These are phyloP conservation scores for Xylariaceae sp. DNA, from an alignment of 2,329 filamentous ascomycete genomes.

Conservation along the genomic window DNA sequence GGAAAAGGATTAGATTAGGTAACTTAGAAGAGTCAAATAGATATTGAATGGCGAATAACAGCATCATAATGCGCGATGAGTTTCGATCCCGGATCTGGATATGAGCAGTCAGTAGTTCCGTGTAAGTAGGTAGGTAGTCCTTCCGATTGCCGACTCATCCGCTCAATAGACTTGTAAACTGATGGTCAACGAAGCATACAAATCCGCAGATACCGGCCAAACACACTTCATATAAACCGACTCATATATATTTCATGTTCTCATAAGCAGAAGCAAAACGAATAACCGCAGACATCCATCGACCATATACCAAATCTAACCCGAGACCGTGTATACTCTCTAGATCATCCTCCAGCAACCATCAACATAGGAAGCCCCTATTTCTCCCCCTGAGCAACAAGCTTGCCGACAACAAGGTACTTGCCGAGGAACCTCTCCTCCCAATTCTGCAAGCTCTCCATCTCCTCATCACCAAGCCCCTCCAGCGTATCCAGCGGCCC, in stretches of 20 bases:
- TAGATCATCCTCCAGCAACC: too few relatives aligned
- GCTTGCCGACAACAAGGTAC: constrained; percentile 86
- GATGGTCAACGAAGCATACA: too few relatives aligned
- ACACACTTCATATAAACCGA: neutral
- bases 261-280: neutral
- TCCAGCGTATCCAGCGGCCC: constrained; percentile 73
- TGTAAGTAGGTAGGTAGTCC: too few relatives aligned
- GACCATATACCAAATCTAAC: neutral
- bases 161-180: too few relatives aligned
- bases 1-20: too few relatives aligned
- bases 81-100: neutral
- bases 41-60: too few relatives aligned
- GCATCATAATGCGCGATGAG: neutral
- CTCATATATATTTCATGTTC: neutral
- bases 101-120: too few relatives aligned
- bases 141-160: too few relatives aligned
- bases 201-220: neutral
- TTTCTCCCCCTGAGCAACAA: constrained; percentile 51
- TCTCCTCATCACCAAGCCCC: constrained; percentile 66
- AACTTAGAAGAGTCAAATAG: too few relatives aligned
- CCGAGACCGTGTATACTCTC: neutral
- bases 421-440: constrained; percentile 91
- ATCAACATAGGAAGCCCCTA: constrained; percentile 4
- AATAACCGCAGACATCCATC: neutral
- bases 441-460: constrained; percentile 83